Conservation (phyloP, 495 filamentous ascomycete genomes). For the Cenococcum geophilum region DNA sequence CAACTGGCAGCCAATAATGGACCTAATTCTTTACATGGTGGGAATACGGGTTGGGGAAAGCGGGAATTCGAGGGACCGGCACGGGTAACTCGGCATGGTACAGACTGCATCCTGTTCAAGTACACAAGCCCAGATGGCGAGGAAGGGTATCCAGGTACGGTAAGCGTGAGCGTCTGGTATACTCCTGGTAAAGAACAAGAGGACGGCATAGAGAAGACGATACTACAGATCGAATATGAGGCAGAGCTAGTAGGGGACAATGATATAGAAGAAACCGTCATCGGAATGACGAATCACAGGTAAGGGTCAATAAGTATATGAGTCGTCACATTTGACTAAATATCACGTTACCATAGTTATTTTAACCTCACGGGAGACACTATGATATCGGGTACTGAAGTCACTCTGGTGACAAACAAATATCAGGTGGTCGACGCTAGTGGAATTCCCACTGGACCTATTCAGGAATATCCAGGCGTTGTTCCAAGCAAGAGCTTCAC, state of each 20-base stretch:
- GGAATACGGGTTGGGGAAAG: constrained; percentile 77
- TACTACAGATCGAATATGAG: constrained; percentile 83
- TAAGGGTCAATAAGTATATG: constrained; percentile 36
- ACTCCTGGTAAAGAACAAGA: constrained; percentile 61
- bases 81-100: constrained; percentile 58
- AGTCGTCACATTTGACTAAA: background rate
- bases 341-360: constrained; percentile 53
- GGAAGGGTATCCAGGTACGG: constrained; percentile 78
- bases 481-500: constrained; percentile 58
- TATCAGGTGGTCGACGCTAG: constrained; percentile 67
- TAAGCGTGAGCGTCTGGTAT: constrained; percentile 74
- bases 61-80: constrained; percentile 70
- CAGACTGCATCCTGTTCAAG: constrained; percentile 69
- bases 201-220: constrained; percentile 49
- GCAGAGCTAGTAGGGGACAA: constrained; percentile 65
- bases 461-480: constrained; percentile 53
- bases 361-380: constrained; percentile 72
- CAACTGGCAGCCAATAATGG: constrained; percentile 67
- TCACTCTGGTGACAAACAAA: constrained; percentile 60
- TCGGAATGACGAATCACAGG: constrained; percentile 95
- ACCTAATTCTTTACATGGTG: constrained; percentile 77
- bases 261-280: constrained; percentile 69
- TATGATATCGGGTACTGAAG: constrained; percentile 68
- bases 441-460: constrained; percentile 43
- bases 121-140: constrained; percentile 70